Evolutionary conservation across 106 monocot genomes (phyloP).

Genomic region (Cymbidium sinense): DNA sequence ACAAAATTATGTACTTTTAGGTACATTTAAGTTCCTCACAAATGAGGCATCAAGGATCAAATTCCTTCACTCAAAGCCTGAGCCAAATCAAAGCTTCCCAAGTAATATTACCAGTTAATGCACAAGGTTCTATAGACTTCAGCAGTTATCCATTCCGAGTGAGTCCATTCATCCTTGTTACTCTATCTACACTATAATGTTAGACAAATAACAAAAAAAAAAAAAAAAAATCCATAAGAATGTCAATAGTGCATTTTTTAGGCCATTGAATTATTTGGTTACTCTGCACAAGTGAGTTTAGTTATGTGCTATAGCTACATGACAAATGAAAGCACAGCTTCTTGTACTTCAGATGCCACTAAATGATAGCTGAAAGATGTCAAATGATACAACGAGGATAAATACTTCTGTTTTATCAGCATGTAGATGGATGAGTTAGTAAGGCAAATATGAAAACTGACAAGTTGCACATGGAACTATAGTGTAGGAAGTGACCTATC

Average conservation of each 20-base stretch:
- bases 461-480: not conserved
- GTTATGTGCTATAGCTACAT: not conserved
- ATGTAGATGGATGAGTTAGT: not conserved
- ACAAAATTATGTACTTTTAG: constrained; percentile 24
- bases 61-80: constrained; percentile 9
- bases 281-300: not conserved
- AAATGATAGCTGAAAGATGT: not conserved
- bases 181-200: not conserved
- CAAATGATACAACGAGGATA: not conserved
- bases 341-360: not conserved
- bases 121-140: constrained; percentile 74
- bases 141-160: constrained; percentile 83
- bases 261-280: not conserved
- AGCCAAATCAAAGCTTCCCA: constrained; percentile 51
- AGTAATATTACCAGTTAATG: constrained; percentile 67
- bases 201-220: not conserved
- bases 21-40: constrained; percentile 72
- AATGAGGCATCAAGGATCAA: constrained; percentile 52
- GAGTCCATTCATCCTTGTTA: constrained; percentile 13
- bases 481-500: not conserved
- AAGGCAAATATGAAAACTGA: not conserved
- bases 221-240: not conserved
- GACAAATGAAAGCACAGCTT: not conserved
- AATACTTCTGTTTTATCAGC: not conserved
- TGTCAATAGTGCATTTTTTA: not conserved